These are phyloP conservation scores for Pseudonitzschia multistriata DNA, from an alignment of 108 stramenopile genomes.

Conservation along the genomic window DNA sequence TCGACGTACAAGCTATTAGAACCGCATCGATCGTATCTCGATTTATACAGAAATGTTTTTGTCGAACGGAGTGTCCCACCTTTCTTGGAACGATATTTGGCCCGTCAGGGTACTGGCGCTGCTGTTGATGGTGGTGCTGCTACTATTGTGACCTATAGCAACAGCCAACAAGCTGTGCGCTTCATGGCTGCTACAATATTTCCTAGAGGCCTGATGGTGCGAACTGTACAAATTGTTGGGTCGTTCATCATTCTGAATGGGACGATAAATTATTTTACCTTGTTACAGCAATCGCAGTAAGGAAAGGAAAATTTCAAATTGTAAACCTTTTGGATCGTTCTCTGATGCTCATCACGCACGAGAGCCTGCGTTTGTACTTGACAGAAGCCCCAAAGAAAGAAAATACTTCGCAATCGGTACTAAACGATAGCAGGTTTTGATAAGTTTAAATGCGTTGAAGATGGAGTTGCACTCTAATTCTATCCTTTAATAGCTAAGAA, in stretches of 20 bases:
- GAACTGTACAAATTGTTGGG: conserved; percentile 75
- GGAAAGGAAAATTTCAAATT: not conserved
- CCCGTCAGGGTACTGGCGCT: not conserved
- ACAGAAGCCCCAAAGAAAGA: no score
- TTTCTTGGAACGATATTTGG: conserved; percentile 22
- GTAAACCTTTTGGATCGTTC: not conserved
- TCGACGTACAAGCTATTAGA: conserved; percentile 65
- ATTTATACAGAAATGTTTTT: conserved; percentile 40
- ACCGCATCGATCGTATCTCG: conserved; percentile 37
- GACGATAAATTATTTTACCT: conserved; percentile 49
- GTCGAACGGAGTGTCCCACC: conserved; percentile 41
- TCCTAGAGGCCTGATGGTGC: conserved; percentile 57
- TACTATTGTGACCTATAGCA: conserved; percentile 26
- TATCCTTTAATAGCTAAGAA: no score
- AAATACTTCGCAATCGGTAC: no score
- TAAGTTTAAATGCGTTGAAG: no score
- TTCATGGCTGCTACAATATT: conserved; percentile 41
- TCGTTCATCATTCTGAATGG: conserved; percentile 81
- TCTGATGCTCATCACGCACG: no score
- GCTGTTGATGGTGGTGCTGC: not conserved
- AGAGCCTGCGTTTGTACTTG: no score
- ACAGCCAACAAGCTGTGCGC: conserved; percentile 13
- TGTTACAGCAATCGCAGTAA: conserved; percentile 1
- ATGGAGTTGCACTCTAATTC: no score
- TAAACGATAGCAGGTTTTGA: no score